These are phyloP conservation scores for Macadamia tetraphylla DNA, from an alignment of 164 flowering plant genomes.

Conservation along the genomic window DNA sequence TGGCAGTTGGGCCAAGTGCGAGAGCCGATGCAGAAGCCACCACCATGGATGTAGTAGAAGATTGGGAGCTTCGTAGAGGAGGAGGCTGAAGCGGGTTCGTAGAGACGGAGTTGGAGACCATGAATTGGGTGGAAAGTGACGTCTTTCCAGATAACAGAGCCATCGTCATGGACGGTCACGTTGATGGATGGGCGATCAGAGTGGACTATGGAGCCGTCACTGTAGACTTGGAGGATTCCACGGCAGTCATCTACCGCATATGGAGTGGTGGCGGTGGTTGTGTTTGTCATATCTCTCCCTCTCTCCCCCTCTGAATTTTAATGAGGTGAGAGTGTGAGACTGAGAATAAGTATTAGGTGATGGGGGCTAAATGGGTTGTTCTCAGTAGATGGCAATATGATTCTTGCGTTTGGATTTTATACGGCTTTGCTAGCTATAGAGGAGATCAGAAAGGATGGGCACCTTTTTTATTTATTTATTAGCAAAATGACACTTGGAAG, in stretches of 20 bases:
- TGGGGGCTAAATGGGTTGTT: too few species aligned
- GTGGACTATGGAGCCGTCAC: constrained; percentile 35
- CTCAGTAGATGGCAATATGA: too few species aligned
- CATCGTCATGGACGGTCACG: constrained; percentile 16
- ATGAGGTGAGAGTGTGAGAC: too few species aligned
- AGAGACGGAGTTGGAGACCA: constrained; percentile 52
- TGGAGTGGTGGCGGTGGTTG: neutral
- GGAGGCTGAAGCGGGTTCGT: constrained; percentile 28
- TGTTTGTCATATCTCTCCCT: neutral
- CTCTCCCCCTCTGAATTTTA: too few species aligned
- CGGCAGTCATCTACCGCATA: constrained; percentile 38
- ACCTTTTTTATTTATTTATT: too few species aligned
- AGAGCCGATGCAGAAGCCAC: constrained; percentile 5
- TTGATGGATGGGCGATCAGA: constrained; percentile 11
- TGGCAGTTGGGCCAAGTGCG: constrained; percentile 51
- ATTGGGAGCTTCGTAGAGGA: constrained; percentile 29
- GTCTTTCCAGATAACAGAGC: constrained; percentile 43
- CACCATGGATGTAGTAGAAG: constrained; percentile 1
- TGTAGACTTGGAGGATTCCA: constrained; percentile 22
- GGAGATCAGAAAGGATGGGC: too few species aligned
- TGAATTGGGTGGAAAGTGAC: constrained; percentile 23
- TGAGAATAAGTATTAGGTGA: too few species aligned
- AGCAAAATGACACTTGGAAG: too few species aligned
- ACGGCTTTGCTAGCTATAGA: too few species aligned
- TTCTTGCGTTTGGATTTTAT: too few species aligned